Evolutionary conservation across 257 asterid species (phyloP).

Genomic region (Scutellaria minor): DNA sequence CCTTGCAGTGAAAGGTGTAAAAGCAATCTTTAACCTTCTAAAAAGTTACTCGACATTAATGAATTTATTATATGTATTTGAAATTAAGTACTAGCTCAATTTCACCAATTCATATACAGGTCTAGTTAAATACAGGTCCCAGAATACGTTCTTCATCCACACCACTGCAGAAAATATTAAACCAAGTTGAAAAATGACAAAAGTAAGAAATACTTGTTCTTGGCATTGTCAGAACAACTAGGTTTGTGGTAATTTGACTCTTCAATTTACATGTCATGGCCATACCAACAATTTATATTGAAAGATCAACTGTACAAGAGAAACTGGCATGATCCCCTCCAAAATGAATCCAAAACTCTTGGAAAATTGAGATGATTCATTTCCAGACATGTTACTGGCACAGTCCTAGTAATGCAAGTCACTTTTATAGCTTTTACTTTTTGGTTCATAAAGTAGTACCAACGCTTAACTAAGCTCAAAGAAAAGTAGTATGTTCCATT

Average conservation of each 20-base stretch:
- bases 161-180: neutral
- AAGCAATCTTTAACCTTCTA: constrained; percentile 31
- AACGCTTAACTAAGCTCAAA: neutral
- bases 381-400: constrained; percentile 12
- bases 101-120: too few relatives aligned
- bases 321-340: constrained; percentile 7
- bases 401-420: neutral
- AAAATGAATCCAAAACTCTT: constrained; percentile 14
- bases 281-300: neutral
- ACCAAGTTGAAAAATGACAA: neutral
- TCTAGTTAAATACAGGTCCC: constrained; percentile 6
- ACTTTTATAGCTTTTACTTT: neutral
- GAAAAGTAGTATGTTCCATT: neutral
- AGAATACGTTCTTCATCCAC: constrained; percentile 13
- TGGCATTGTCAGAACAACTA: constrained; percentile 17
- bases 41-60: neutral
- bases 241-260: too few relatives aligned
- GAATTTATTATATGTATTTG: too few relatives aligned
- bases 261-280: too few relatives aligned
- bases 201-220: constrained; percentile 3
- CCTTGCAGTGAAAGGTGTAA: constrained; percentile 75
- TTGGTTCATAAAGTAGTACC: constrained; percentile 1
- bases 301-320: neutral
- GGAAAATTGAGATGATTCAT: constrained; percentile 29
- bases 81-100: too few relatives aligned